Evolutionary conservation across 2,329 filamentous ascomycete species (phyloP).

Genomic region (Albifimbria verrucaria): DNA sequence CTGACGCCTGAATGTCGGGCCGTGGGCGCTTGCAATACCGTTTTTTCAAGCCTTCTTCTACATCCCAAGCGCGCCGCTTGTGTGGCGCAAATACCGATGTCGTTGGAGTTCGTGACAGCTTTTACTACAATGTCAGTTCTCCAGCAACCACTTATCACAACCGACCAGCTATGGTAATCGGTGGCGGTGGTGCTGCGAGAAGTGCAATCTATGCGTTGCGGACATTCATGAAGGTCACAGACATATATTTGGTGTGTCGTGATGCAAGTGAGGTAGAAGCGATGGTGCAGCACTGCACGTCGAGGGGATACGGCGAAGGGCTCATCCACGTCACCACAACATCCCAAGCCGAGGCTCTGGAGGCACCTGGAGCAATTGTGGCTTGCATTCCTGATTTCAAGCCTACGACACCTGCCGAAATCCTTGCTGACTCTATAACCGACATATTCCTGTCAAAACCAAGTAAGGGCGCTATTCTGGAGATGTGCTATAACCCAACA

Average conservation of each 20-base stretch:
- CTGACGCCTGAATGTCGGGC: conserved; percentile 69
- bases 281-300: conserved; percentile 61
- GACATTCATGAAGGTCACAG: conserved; percentile 63
- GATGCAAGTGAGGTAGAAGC: conserved; percentile 64
- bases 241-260: conserved; percentile 76
- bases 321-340: conserved; percentile 60
- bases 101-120: conserved; percentile 71
- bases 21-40: conserved; percentile 77
- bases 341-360: conserved; percentile 55
- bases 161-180: conserved; percentile 68
- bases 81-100: conserved; percentile 82
- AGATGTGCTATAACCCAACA: conserved; percentile 81
- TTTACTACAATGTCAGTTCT: conserved; percentile 52
- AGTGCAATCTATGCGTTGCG: conserved; percentile 73
- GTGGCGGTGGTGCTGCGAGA: conserved; percentile 75
- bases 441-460: conserved; percentile 43
- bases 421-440: conserved; percentile 53
- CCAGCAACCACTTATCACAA: conserved; percentile 48
- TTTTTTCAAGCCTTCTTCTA: conserved; percentile 49
- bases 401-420: conserved; percentile 63
- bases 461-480: conserved; percentile 66
- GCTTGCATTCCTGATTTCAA: conserved; percentile 74
- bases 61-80: conserved; percentile 39
- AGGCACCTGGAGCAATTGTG: conserved; percentile 64
- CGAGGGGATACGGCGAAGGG: conserved; percentile 55